Percentiles rank a stretch among this genome's conserved stretches.
phyloP scores from a whole-genome alignment of 768 basidiomycete genomes.

The Suillus discolor region DNA sequence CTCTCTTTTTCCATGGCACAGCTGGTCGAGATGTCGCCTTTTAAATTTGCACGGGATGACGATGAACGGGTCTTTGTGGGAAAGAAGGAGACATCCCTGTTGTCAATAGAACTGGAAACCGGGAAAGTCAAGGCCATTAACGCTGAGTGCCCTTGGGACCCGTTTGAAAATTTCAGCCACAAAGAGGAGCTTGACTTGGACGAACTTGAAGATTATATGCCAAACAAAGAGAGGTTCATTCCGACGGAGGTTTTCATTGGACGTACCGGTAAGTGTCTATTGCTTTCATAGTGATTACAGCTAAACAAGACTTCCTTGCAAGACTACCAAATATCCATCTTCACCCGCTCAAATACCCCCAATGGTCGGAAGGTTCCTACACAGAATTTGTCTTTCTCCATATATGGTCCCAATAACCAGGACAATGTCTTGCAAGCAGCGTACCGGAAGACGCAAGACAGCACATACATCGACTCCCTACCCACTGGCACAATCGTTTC shows the following conservation, averaged over 20 bases:
- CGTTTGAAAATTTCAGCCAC: slow-evolving; percentile 54
- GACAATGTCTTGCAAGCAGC: slow-evolving; percentile 71
- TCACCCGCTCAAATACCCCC: slow-evolving; percentile 50
- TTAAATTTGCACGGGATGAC: slow-evolving; percentile 64
- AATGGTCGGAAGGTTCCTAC: slow-evolving; percentile 44
- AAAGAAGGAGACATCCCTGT: slow-evolving; percentile 82
- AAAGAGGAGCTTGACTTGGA: slow-evolving; percentile 53
- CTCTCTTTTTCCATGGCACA: slow-evolving; percentile 92
- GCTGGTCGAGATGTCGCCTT: slow-evolving; percentile 85
- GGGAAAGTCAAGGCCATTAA: slow-evolving; percentile 78
- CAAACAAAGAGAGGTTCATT: slow-evolving; percentile 27
- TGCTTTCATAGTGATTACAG: neutral
- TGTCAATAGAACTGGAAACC: slow-evolving; percentile 76
- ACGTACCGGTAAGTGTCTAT: slow-evolving; percentile 53
- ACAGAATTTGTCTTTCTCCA: slow-evolving; percentile 88
- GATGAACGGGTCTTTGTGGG: slow-evolving; percentile 83
- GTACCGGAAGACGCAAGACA: slow-evolving; percentile 79
- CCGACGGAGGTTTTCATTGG: slow-evolving; percentile 62
- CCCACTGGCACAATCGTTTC: slow-evolving; percentile 80
- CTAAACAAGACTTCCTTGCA: slow-evolving; percentile 11
- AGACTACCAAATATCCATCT: slow-evolving; percentile 93
- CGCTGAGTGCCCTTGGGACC: slow-evolving; percentile 79
- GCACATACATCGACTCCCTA: slow-evolving; percentile 77
- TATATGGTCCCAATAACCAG: slow-evolving; percentile 91
- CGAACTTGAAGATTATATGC: slow-evolving; percentile 56